Conservation (phyloP, 2,329 filamentous ascomycete genomes). For the Sporothrix curviconia region DNA sequence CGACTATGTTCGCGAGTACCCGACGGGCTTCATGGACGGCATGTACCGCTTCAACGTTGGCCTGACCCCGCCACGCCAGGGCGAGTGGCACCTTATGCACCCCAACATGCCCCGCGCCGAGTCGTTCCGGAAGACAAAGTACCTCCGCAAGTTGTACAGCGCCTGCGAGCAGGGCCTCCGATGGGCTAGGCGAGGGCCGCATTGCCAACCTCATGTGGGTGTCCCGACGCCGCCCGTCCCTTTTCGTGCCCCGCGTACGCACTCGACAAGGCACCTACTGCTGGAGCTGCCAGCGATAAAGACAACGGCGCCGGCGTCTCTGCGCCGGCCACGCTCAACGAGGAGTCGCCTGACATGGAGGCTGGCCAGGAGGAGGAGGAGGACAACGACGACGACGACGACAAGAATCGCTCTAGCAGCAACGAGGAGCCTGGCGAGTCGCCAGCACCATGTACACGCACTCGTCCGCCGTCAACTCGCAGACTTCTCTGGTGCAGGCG, state of each 20-base stretch:
- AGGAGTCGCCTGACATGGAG: background rate
- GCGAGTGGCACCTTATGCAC: slow-evolving; percentile 41
- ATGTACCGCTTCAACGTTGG: slow-evolving; percentile 40
- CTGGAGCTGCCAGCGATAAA: background rate
- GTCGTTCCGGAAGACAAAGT: slow-evolving; percentile 11
- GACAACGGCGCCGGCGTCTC: background rate
- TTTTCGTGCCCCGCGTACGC: background rate
- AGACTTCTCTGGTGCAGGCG: background rate
- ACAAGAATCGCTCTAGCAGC: no score
- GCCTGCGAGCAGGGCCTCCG: slow-evolving; percentile 11
- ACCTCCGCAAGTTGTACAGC: slow-evolving; percentile 17
- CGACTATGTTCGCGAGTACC: slow-evolving; percentile 37
- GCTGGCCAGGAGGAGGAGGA: background rate
- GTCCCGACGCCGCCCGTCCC: background rate
- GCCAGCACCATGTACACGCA: background rate
- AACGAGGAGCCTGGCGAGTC: background rate
- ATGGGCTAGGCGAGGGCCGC: slow-evolving; percentile 15
- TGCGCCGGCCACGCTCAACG: no score
- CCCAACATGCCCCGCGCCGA: slow-evolving; percentile 24
- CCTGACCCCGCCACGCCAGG: slow-evolving; percentile 38
- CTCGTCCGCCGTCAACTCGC: background rate
- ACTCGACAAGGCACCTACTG: background rate
- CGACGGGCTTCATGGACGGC: slow-evolving; percentile 37
- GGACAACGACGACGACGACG: background rate
- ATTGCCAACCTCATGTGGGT: slow-evolving; percentile 10